phyloP scores from a whole-genome alignment of 2,329 filamentous ascomycete genomes.

The Sporothrix schenckii region DNA sequence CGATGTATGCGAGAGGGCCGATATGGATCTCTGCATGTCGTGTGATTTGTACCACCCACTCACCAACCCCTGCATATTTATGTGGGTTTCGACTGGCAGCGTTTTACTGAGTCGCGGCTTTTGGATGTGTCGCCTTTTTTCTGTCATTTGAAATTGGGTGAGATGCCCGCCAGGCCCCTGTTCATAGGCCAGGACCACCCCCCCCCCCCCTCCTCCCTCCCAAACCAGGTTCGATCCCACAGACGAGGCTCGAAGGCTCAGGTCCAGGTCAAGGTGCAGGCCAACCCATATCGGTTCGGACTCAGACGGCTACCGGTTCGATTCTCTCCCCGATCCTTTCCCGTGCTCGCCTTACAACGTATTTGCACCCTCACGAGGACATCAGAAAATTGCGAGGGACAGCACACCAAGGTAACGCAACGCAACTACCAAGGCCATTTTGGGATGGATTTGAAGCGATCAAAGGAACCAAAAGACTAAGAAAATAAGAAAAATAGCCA shows the following conservation, averaged over 20 bases:
- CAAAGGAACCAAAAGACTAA: neutral
- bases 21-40: conserved; percentile 1
- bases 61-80: conserved; percentile 1
- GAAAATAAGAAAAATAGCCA: neutral
- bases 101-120: neutral
- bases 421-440: neutral
- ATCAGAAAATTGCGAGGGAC: neutral
- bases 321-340: conserved; percentile 5
- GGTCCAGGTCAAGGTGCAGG: too few species aligned
- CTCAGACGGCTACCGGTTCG: conserved; percentile 12
- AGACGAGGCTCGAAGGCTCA: neutral
- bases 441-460: neutral
- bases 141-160: neutral
- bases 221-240: neutral
- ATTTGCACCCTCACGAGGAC: neutral
- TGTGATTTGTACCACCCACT: neutral
- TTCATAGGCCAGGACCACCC: too few species aligned
- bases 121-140: conserved; percentile 12
- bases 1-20: neutral
- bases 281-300: neutral
- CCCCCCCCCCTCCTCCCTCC: too few species aligned
- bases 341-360: neutral
- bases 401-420: neutral
- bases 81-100: neutral
- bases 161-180: neutral